phyloP scores from a whole-genome alignment of 345 rosid genomes.

The Capsella bursapastoris region DNA sequence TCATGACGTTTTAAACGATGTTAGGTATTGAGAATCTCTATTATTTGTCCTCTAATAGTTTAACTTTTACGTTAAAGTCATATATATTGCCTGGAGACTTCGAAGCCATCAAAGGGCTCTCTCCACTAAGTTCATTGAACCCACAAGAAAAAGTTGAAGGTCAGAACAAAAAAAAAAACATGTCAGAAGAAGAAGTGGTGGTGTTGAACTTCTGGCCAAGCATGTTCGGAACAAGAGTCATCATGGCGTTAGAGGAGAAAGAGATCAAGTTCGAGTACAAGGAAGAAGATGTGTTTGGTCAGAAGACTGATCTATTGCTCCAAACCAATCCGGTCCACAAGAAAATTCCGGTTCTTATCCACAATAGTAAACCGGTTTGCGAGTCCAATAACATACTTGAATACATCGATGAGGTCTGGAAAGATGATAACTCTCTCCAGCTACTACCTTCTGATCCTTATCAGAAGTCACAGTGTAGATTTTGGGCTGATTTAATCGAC shows the following conservation, averaged over 20 bases:
- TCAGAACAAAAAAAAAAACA: not conserved
- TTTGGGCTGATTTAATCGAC: constrained; percentile 43
- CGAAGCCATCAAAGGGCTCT: not conserved
- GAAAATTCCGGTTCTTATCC: constrained; percentile 46
- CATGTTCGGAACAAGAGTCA: constrained; percentile 47
- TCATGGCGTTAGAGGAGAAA: constrained; percentile 47
- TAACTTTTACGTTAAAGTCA: no score
- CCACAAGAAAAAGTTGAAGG: not conserved
- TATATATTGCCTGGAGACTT: no score
- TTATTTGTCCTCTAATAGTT: no score
- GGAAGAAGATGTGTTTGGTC: constrained; percentile 47
- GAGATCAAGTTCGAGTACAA: constrained; percentile 40
- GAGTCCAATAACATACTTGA: constrained; percentile 44
- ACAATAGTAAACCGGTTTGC: constrained; percentile 44
- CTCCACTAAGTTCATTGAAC: not conserved
- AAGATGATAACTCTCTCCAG: constrained; percentile 25
- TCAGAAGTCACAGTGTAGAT: constrained; percentile 35
- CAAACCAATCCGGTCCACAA: constrained; percentile 42
- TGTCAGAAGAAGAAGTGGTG: constrained; percentile 44
- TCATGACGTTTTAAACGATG: no score
- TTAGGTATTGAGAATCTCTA: no score
- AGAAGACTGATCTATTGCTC: constrained; percentile 41
- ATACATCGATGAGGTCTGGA: constrained; percentile 48
- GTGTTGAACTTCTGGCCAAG: constrained; percentile 49
- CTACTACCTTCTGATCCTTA: constrained; percentile 45